A percentile compares a stretch with the other conserved stretches of the same genome.
phyloP scores from a whole-genome alignment of 441 rosid species.

The Macaranga tanarius region DNA sequence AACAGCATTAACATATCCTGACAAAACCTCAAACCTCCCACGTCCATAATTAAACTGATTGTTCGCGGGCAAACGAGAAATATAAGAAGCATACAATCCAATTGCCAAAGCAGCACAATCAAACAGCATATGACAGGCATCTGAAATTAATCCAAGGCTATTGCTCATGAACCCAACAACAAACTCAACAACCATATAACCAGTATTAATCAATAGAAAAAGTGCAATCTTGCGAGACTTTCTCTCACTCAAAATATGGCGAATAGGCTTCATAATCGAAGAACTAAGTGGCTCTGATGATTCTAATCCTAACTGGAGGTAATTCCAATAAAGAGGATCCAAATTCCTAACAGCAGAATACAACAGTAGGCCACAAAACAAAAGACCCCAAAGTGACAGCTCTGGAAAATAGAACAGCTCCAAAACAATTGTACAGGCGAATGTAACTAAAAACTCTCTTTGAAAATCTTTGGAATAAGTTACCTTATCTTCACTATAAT shows the following conservation, averaged over 20 bases:
- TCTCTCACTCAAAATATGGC: slow-evolving; percentile 87
- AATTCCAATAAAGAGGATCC: slow-evolving; percentile 48
- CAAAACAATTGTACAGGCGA: slow-evolving; percentile 64
- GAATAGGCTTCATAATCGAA: slow-evolving; percentile 64
- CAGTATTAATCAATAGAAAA: slow-evolving; percentile 82
- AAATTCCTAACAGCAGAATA: slow-evolving; percentile 69
- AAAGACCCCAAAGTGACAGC: slow-evolving; percentile 79
- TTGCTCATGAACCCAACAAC: slow-evolving; percentile 93
- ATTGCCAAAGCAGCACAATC: slow-evolving; percentile 97
- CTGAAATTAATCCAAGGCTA: slow-evolving; percentile 94
- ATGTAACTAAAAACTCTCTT: slow-evolving; percentile 70
- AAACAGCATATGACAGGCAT: slow-evolving; percentile 97
- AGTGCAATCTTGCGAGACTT: slow-evolving; percentile 94
- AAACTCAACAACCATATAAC: slow-evolving; percentile 91
- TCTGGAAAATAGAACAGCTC: slow-evolving; percentile 82
- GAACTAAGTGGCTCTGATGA: slow-evolving; percentile 55
- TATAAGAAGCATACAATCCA: slow-evolving; percentile 88
- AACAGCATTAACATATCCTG: slow-evolving; percentile 92
- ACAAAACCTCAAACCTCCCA: slow-evolving; percentile 91
- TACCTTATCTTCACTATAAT: slow-evolving; percentile 59
- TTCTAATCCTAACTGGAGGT: slow-evolving; percentile 59
- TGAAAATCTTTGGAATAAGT: slow-evolving; percentile 56
- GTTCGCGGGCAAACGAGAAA: slow-evolving; percentile 87
- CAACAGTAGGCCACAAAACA: slow-evolving; percentile 67
- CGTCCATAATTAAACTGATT: slow-evolving; percentile 91